phyloP scores from a whole-genome alignment of 768 basidiomycete genomes.

The Trametes elegans region DNA sequence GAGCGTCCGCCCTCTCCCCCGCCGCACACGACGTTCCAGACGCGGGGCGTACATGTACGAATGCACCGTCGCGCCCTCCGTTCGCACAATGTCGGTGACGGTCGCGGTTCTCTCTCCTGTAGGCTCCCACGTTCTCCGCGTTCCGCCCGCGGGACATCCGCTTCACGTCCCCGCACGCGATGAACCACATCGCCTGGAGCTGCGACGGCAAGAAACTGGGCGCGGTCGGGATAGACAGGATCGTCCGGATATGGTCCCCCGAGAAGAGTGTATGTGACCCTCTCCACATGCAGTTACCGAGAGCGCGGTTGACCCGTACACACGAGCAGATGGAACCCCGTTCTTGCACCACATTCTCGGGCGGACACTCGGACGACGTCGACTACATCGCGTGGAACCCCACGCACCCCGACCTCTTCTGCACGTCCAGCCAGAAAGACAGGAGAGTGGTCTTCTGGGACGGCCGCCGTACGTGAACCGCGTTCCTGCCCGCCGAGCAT shows the following conservation, averaged over 20 bases:
- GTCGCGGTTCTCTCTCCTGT: conserved; percentile 17
- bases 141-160: conserved; percentile 77
- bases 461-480: conserved; percentile 59
- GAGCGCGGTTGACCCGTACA: neutral
- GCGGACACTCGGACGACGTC: conserved; percentile 76
- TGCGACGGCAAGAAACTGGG: conserved; percentile 81
- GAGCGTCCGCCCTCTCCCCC: conserved; percentile 67
- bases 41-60: conserved; percentile 74
- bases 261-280: conserved; percentile 60
- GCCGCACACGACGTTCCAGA: conserved; percentile 65
- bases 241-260: conserved; percentile 73
- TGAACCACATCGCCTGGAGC: conserved; percentile 81
- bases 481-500: neutral
- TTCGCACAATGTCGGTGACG: conserved; percentile 15
- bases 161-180: conserved; percentile 57
- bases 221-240: conserved; percentile 79
- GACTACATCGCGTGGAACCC: conserved; percentile 86
- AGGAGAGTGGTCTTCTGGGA: conserved; percentile 81
- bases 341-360: conserved; percentile 60
- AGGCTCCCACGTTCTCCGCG: conserved; percentile 79
- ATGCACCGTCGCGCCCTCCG: neutral
- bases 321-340: conserved; percentile 72
- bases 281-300: neutral
- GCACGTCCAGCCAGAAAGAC: conserved; percentile 76
- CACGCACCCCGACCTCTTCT: conserved; percentile 79